Percentiles rank a stretch among this genome's conserved stretches.
Conservation (phyloP, 73 alveolate species). For the Paramecium octaurelia region DNA sequence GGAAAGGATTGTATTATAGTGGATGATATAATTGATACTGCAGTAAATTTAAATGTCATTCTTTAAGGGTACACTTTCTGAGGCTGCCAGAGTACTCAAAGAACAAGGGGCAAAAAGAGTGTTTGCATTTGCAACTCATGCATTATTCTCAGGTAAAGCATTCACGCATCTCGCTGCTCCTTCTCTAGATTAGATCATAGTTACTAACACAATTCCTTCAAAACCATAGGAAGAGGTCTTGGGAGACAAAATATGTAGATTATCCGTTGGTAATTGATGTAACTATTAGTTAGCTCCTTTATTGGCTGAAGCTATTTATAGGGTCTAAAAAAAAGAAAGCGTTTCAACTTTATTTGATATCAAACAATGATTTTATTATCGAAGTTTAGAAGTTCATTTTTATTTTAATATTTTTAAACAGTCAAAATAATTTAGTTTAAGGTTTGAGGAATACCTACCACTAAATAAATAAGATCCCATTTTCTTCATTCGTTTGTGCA, state of each 20-base stretch:
- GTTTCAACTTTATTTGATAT: conserved; percentile 51
- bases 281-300: conserved; percentile 30
- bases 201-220: conserved; percentile 85
- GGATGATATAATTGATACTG: conserved; percentile 92
- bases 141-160: conserved; percentile 87
- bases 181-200: conserved; percentile 79
- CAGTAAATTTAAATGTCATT: conserved; percentile 45
- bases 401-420: background rate
- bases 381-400: background rate
- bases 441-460: background rate
- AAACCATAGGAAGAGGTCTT: conserved; percentile 45
- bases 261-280: conserved; percentile 50
- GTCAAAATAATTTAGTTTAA: background rate
- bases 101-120: conserved; percentile 88
- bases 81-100: conserved; percentile 87
- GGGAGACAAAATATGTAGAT: conserved; percentile 45
- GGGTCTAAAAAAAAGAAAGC: conserved; percentile 57
- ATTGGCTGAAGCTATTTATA: conserved; percentile 63
- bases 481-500: background rate
- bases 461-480: background rate
- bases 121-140: conserved; percentile 95
- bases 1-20: conserved; percentile 81
- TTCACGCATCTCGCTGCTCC: conserved; percentile 74
- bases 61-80: conserved; percentile 87
- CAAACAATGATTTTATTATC: background rate